phyloP scores from a whole-genome alignment of 768 basidiomycete species.

The Russula ochroleuca region DNA sequence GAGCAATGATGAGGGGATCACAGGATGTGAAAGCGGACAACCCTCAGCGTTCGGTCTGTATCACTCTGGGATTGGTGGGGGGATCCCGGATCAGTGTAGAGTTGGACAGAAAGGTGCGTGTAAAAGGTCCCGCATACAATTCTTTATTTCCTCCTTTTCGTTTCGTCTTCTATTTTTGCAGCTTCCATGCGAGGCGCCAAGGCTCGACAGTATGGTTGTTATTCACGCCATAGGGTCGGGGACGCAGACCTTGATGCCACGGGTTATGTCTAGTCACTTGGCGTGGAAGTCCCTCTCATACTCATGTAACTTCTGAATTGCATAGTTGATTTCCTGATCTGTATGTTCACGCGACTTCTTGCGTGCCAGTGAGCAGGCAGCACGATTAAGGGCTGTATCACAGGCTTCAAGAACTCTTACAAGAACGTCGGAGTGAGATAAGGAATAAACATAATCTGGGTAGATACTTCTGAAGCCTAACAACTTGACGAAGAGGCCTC shows the following conservation, averaged over 20 bases:
- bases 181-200: not conserved
- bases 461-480: not conserved
- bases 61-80: not conserved
- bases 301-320: not conserved
- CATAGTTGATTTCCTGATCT: not conserved
- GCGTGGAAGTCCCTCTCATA: not conserved
- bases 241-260: too few relatives aligned
- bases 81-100: not conserved
- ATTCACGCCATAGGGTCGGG: not conserved
- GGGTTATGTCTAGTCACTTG: not conserved
- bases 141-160: not conserved
- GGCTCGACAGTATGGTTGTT: too few relatives aligned
- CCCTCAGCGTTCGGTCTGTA: too few relatives aligned
- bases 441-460: not conserved
- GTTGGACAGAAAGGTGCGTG: not conserved
- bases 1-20: not conserved
- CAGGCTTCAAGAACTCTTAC: not conserved
- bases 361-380: not conserved
- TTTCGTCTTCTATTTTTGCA: not conserved
- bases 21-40: not conserved
- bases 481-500: not conserved
- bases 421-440: not conserved
- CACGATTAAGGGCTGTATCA: not conserved
- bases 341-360: not conserved
- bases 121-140: not conserved